Evolutionary conservation across 768 basidiomycete genomes (phyloP).

Genomic region (Lactarius hatsudake): DNA sequence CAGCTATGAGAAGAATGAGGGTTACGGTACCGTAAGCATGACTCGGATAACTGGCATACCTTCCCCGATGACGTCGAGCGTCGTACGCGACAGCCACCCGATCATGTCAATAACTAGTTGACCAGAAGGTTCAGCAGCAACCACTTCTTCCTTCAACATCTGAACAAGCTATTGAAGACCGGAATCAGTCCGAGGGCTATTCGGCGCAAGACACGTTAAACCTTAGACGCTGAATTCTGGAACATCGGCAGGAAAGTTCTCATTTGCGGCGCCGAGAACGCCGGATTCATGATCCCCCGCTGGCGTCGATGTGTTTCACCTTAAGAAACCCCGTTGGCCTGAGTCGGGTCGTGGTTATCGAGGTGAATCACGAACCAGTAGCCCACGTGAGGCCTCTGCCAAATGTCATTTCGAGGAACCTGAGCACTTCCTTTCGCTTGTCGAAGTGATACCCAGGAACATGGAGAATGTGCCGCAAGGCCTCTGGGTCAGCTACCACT

Average conservation of each 20-base stretch:
- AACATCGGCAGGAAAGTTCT: slow-evolving; percentile 30
- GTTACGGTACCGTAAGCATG: neutral
- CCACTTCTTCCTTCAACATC: slow-evolving; percentile 29
- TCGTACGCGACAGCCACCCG: slow-evolving; percentile 30
- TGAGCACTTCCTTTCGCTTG: slow-evolving; percentile 10
- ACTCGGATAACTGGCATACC: slow-evolving; percentile 13
- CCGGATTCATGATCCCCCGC: slow-evolving; percentile 32
- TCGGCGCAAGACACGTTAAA: neutral
- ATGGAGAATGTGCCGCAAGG: slow-evolving; percentile 33
- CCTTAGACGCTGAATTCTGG: slow-evolving; percentile 26
- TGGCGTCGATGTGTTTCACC: slow-evolving; percentile 29
- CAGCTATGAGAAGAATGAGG: slow-evolving; percentile 19
- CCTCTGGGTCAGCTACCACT: slow-evolving; percentile 20
- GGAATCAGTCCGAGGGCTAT: neutral
- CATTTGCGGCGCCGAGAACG: slow-evolving; percentile 30
- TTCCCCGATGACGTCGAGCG: slow-evolving; percentile 32
- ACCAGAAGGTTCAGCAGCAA: neutral
- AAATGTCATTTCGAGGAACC: slow-evolving; percentile 21
- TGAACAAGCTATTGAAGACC: slow-evolving; percentile 24
- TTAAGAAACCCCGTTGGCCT: neutral
- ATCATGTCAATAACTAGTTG: slow-evolving; percentile 21
- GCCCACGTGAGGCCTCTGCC: slow-evolving; percentile 28
- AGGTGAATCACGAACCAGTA: slow-evolving; percentile 20
- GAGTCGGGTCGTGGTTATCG: neutral
- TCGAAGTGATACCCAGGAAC: slow-evolving; percentile 32